Evolutionary conservation across 768 basidiomycete genomes (phyloP), one percentile per base, ranked within the genome.

Genomic region (Boletus tylopilopsis): DNA sequence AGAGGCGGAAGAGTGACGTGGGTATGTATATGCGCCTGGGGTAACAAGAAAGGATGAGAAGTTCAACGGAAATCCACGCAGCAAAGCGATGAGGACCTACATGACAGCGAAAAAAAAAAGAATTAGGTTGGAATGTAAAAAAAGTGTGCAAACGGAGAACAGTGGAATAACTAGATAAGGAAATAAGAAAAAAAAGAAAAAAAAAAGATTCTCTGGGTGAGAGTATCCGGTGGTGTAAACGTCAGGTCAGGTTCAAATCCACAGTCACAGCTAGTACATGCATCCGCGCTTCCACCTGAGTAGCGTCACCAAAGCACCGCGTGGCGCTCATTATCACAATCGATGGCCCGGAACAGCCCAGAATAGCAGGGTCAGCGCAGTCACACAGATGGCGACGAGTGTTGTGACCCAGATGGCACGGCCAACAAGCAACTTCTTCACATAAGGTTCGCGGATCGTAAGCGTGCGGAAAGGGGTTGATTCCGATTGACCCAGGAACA

Each of bases 381-480:
- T 82, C 47, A 88, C 84, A 53, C 90, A 81, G 35, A 79, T 75
- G 9, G 85, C 78, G 36, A 94, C 88, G 30, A 95, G 76, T 30
- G 90, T 73, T 40, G 80, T 78, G 47, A 98, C 90, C 92, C 94
- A 96, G 49, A 95, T 79, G 8, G 94, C 91, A 29, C 96, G 85
- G 10, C 92, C 89, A 16, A 91, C 64, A 8, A 98, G 78, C 13
- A 99, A 76, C 67, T 91, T 94, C 71, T 81, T 84, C 58, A 99
- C 94, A 65, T 97, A 98, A 23, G 89, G 88, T 68, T 99, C 95
- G 45, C 87, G 84, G 48, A 99, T 93, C 36, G 77, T 79, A 45
- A 98, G 85, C 6, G 91, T 92, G 49, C 90, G 85, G 82, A 98
- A 98, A 2, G 95, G 94, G 11, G 94, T 96, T 34, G 94, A 96